Percentiles rank a stretch among this genome's conserved stretches.
phyloP scores from a whole-genome alignment of 805 yeast genomes.

The Saccharomycopsis synnaedendra region DNA sequence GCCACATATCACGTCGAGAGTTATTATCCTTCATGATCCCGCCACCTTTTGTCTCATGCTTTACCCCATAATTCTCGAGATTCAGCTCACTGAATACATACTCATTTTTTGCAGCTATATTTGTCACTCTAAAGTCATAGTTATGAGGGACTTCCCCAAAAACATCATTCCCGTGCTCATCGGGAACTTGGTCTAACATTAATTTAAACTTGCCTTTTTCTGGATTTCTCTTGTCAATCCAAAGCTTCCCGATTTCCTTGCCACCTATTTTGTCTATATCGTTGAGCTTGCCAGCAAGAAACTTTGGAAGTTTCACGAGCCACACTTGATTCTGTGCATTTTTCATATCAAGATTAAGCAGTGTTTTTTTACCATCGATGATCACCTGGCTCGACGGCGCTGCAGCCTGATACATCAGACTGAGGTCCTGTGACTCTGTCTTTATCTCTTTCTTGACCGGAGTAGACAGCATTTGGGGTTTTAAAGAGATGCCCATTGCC shows the following conservation, averaged over 20 bases:
- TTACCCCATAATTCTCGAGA: constrained; percentile 29
- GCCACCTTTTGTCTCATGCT: constrained; percentile 25
- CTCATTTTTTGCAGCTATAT: constrained; percentile 73
- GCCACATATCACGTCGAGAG: constrained; percentile 12
- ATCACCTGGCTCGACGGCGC: constrained; percentile 19
- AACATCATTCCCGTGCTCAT: constrained; percentile 19
- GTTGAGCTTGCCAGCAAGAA: constrained; percentile 74
- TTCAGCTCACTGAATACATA: constrained; percentile 84
- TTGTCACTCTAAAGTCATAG: constrained; percentile 69
- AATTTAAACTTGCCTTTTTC: constrained; percentile 36
- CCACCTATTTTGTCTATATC: constrained; percentile 53
- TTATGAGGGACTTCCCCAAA: constrained; percentile 63
- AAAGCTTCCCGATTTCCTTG: constrained; percentile 68
- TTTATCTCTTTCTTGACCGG: neutral
- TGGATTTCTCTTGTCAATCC: constrained; percentile 46
- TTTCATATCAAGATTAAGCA: constrained; percentile 64
- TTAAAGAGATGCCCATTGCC: too few species aligned
- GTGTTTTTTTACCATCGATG: constrained; percentile 33
- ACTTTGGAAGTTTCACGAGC: constrained; percentile 86
- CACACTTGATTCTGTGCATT: constrained; percentile 66
- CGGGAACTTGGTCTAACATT: constrained; percentile 33
- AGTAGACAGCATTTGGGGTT: too few species aligned
- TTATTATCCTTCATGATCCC: constrained; percentile 24
- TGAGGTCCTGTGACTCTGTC: constrained; percentile 11
- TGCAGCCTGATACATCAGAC: constrained; percentile 5